phyloP scores from a whole-genome alignment of 805 yeast genomes.

The Teunomyces barrocoloradensis region DNA sequence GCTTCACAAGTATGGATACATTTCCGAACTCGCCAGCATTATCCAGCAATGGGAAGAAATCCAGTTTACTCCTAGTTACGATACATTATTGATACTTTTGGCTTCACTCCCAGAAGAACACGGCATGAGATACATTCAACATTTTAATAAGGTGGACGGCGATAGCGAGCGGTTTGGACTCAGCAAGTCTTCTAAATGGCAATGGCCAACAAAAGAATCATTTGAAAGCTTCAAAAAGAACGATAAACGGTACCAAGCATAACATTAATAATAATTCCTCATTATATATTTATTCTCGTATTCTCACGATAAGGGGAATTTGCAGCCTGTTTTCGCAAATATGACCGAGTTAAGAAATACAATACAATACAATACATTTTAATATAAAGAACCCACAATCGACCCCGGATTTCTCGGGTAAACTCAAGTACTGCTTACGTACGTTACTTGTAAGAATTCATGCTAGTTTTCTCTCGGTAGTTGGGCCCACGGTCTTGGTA shows the following conservation, averaged over 20 bases:
- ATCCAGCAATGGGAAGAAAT: slow-evolving; percentile 55
- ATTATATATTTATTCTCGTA: no score
- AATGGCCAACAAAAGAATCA: slow-evolving; percentile 6
- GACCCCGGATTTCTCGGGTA: background rate
- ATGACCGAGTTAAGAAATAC: no score
- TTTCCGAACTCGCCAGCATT: slow-evolving; percentile 48
- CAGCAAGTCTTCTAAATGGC: slow-evolving; percentile 2
- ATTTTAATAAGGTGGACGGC: slow-evolving; percentile 22
- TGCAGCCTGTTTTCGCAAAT: background rate
- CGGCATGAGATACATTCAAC: slow-evolving; percentile 37
- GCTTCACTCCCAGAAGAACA: slow-evolving; percentile 34
- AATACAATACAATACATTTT: no score
- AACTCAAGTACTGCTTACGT: background rate
- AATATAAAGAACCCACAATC: background rate
- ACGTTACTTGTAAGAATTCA: background rate
- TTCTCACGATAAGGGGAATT: background rate
- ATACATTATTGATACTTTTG: slow-evolving; percentile 40
- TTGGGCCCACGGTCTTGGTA: background rate
- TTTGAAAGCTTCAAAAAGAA: background rate
- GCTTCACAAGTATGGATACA: slow-evolving; percentile 46
- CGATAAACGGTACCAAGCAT: background rate
- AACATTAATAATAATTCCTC: no score
- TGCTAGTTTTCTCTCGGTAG: background rate
- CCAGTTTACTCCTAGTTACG: slow-evolving; percentile 39
- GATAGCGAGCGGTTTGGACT: slow-evolving; percentile 2